Percentiles rank a stretch among this genome's conserved stretches.
These are phyloP conservation scores for Phytopythium oedochilum DNA, from an alignment of 352 stramenopile genomes.

Conservation along the genomic window DNA sequence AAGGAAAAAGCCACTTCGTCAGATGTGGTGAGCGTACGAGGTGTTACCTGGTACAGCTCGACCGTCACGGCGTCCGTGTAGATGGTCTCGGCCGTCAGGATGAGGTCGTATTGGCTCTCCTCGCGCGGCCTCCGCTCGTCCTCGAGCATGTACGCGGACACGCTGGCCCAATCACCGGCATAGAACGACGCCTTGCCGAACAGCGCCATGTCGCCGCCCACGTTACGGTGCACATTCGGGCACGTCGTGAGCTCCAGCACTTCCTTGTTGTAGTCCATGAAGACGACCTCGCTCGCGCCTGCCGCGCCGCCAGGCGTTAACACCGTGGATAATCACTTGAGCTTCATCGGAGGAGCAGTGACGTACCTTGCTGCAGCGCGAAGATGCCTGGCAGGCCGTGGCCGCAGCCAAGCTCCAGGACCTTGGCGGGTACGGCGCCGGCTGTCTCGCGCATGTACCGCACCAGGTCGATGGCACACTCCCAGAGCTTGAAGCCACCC, in stretches of 20 bases:
- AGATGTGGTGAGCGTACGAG: no score
- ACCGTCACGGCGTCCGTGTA: conserved; percentile 77
- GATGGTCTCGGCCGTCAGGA: conserved; percentile 82
- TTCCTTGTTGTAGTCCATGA: conserved; percentile 88
- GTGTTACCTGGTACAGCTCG: conserved; percentile 35
- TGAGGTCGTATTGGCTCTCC: conserved; percentile 61
- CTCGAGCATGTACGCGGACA: conserved; percentile 47
- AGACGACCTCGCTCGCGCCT: conserved; percentile 64
- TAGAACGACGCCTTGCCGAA: conserved; percentile 60
- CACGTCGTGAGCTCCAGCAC: conserved; percentile 83
- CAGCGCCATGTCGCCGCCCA: conserved; percentile 11
- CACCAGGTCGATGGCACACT: conserved; percentile 75
- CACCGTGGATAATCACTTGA: no score
- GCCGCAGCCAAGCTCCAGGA: conserved; percentile 77
- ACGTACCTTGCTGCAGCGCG: conserved; percentile 61
- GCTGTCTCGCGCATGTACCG: conserved; percentile 26
- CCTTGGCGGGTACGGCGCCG: conserved; percentile 21
- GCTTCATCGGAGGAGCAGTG: no score
- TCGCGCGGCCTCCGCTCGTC: conserved; percentile 24
- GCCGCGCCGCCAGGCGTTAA: background rate
- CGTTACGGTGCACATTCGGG: conserved; percentile 66
- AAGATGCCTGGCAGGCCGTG: conserved; percentile 77
- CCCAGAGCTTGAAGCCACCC: conserved; percentile 86
- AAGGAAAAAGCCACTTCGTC: background rate
- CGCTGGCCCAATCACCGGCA: conserved; percentile 63